A percentile compares a stretch with the other conserved stretches of the same genome.
These are phyloP conservation scores for Talaromyces stipitatus DNA, from an alignment of 495 filamentous ascomycete genomes.

Conservation along the genomic window DNA sequence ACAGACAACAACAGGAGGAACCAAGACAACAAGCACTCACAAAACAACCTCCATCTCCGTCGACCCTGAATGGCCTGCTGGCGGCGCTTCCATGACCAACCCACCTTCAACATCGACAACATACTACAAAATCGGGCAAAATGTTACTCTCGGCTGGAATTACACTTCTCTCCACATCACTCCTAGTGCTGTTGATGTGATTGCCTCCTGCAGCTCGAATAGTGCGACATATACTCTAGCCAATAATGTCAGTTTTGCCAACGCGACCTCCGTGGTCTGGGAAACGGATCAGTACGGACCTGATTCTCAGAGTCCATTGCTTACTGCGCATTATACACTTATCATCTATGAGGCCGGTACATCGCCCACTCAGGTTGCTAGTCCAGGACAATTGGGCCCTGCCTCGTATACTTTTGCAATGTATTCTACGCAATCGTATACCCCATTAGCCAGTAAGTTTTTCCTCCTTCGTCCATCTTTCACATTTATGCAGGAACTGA, in stretches of 20 bases:
- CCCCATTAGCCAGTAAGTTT: constrained; percentile 50
- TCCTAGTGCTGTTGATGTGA: constrained; percentile 71
- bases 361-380: constrained; percentile 50
- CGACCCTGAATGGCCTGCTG: constrained; percentile 55
- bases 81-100: constrained; percentile 75
- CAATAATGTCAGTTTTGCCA: constrained; percentile 48
- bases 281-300: constrained; percentile 67
- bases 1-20: constrained; percentile 24
- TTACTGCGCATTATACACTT: constrained; percentile 76
- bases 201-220: constrained; percentile 69
- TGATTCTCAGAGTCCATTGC: constrained; percentile 51
- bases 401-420: constrained; percentile 69
- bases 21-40: constrained; percentile 21
- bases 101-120: constrained; percentile 55
- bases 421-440: constrained; percentile 65
- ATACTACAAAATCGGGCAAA: constrained; percentile 85
- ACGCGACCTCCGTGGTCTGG: constrained; percentile 60
- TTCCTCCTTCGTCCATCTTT: not conserved
- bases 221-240: constrained; percentile 58
- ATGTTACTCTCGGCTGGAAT: constrained; percentile 86
- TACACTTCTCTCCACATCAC: constrained; percentile 79
- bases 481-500: not conserved
- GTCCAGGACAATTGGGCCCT: constrained; percentile 64
- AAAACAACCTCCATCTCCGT: constrained; percentile 19
- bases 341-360: constrained; percentile 69